Base-by-base conservation (phyloP, 1,284 basidiomycete genomes). In the Ceratobasidium theobromae region DNA sequence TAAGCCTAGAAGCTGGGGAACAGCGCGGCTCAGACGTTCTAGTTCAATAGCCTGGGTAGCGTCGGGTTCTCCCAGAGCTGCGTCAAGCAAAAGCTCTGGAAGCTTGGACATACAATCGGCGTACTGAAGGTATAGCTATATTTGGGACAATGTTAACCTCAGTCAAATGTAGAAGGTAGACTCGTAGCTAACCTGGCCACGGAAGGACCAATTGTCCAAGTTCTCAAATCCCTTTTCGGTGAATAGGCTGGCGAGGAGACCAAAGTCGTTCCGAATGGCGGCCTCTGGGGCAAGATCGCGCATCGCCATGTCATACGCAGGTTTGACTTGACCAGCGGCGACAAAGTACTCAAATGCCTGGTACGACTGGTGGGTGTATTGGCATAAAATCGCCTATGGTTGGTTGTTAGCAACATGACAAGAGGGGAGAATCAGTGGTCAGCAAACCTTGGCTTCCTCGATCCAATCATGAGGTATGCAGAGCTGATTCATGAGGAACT, bases 281-380 rank as follows among this genome's bases (percentile, higher is more conserved):
- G 90, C 92, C 72, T 98, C 96, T 0, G 94, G 92, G 6, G 92
- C 93, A n/a, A 99, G 83, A 70, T 94, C 86, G 4, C 81, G 77
- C 30, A 94, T 81, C 1, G 91, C 91, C 23, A 97, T 79, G 43
- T 86, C 84, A 74, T 98, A 95, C 0, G 96, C 95, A 4, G 83
- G 79, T 51, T 86, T 83, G 71, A 84, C 87, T 41, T 86, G 75
- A 18, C 85, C 84, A 0, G 93, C 93, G 25, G 83, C 75, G 51
- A 93, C 78, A 73, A 91, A 90, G 45, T 88, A 78, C 67, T 90
- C 83, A 75, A 91, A 98, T 40, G 94, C 92, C 1, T 81, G 79
- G 74, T 84, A 97, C 1, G 89, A 74, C 46, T 90, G 79, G 64
- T 87, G 86, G 49, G 79, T 75, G 69, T 85, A 81, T 32, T 88